These are phyloP conservation scores for Schizosaccharomyces cryophilus DNA, from an alignment of 805 yeast species.

Conservation along the genomic window DNA sequence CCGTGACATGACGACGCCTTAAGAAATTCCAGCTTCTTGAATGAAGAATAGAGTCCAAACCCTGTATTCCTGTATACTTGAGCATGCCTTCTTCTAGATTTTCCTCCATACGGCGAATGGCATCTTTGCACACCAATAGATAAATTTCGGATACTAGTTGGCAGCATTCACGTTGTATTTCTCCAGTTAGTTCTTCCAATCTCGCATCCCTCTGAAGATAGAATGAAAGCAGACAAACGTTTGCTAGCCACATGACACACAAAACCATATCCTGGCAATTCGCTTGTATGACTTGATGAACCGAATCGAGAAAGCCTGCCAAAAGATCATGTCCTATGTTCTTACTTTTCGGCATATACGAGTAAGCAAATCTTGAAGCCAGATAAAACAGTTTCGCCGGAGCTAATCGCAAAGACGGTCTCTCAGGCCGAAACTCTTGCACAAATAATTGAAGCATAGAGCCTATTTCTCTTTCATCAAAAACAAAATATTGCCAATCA, in stretches of 20 bases:
- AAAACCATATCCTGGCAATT: conserved; percentile 18
- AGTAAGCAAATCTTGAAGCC: conserved; percentile 18
- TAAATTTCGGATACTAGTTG: conserved; percentile 15
- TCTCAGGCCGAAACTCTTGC: conserved; percentile 15
- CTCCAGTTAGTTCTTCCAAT: conserved; percentile 22
- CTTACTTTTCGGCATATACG: conserved; percentile 13
- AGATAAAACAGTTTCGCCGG: conserved; percentile 21
- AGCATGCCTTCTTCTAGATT: conserved; percentile 18
- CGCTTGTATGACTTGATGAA: conserved; percentile 12
- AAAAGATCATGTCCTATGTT: conserved; percentile 13
- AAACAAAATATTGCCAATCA: conserved; percentile 19
- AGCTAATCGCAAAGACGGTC: conserved; percentile 16
- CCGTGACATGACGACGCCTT: conserved; percentile 10
- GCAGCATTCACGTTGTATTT: conserved; percentile 12
- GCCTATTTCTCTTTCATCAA: conserved; percentile 16
- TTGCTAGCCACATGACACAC: conserved; percentile 68
- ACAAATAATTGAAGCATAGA: conserved; percentile 17
- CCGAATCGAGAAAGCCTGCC: conserved; percentile 10
- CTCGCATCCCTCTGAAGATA: conserved; percentile 20
- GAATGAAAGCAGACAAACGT: conserved; percentile 49
- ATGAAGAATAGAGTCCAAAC: conserved; percentile 48
- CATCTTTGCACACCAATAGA: conserved; percentile 15
- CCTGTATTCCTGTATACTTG: conserved; percentile 63
- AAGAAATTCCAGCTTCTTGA: conserved; percentile 48
- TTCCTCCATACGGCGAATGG: conserved; percentile 15